phyloP scores from a whole-genome alignment of 176 grass and related monocot genomes.

The Secale cereale region DNA sequence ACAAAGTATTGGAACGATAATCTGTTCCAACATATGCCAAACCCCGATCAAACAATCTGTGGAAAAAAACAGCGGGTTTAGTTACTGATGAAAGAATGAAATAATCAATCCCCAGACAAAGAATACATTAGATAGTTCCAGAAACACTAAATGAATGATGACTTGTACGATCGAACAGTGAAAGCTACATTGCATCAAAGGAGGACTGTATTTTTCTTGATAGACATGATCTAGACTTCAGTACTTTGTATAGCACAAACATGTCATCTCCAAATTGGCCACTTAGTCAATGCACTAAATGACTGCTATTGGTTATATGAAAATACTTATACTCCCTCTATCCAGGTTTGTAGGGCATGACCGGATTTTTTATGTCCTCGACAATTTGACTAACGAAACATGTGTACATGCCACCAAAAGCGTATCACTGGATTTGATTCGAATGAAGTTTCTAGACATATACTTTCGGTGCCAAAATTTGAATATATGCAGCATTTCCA shows the following conservation, averaged over 20 bases:
- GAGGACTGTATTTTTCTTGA: conserved; percentile 7
- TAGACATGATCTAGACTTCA: not conserved
- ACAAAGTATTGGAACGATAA: conserved; percentile 81
- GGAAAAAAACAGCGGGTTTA: conserved; percentile 13
- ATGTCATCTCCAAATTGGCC: not conserved
- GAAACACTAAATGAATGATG: not conserved
- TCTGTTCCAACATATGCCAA: conserved; percentile 98
- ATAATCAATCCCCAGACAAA: not conserved
- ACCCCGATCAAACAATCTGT: conserved; percentile 90
- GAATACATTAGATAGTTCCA: not conserved
- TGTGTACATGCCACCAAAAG: not conserved
- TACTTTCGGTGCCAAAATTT: not conserved
- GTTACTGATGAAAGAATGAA: not conserved
- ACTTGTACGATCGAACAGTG: not conserved
- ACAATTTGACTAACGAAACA: not conserved
- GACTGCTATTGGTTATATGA: not conserved
- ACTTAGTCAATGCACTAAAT: not conserved
- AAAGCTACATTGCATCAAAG: conserved; percentile 28
- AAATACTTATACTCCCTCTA: not conserved
- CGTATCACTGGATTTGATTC: not conserved
- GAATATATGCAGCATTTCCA: not conserved
- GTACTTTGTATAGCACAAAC: not conserved
- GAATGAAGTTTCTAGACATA: not conserved
- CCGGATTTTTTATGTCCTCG: not conserved
- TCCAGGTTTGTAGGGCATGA: not conserved